These are phyloP conservation scores for Arabidopsis suecica DNA, from an alignment of 345 rosid genomes.

Conservation along the genomic window DNA sequence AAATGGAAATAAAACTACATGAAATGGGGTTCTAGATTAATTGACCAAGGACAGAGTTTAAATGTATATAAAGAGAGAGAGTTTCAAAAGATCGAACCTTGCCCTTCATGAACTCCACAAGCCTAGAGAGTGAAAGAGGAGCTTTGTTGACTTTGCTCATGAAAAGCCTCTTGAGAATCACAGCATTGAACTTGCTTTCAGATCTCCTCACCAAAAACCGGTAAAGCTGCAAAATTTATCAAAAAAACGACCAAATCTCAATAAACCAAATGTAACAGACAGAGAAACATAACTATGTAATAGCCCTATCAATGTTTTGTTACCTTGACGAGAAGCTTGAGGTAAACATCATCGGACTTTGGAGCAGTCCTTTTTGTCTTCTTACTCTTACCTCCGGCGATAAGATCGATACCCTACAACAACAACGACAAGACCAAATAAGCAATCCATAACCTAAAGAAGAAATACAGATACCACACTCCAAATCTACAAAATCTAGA, in stretches of 20 bases:
- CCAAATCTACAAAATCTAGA: not conserved
- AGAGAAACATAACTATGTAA: not conserved
- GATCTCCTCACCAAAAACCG: slow-evolving; percentile 91
- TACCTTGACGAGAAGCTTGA: slow-evolving; percentile 96
- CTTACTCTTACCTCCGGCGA: slow-evolving; percentile 95
- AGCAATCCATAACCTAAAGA: not conserved
- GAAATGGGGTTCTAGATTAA: not conserved
- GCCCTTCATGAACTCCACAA: slow-evolving; percentile 60
- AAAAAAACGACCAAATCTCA: not conserved
- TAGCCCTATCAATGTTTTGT: not conserved
- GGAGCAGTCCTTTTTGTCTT: slow-evolving; percentile 86
- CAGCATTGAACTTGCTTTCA: slow-evolving; percentile 89
- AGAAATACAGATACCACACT: not conserved
- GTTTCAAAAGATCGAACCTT: slow-evolving; percentile 57
- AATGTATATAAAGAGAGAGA: not conserved
- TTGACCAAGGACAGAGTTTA: not conserved
- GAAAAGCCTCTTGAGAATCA: slow-evolving; percentile 87
- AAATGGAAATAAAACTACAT: not conserved
- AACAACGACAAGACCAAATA: not conserved
- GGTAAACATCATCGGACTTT: slow-evolving; percentile 90
- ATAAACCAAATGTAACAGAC: not conserved
- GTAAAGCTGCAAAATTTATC: slow-evolving; percentile 55
- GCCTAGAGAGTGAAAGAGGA: slow-evolving; percentile 83
- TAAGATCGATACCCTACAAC: slow-evolving; percentile 87
- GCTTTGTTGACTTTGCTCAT: slow-evolving; percentile 96